Percentiles rank a stretch among this genome's conserved stretches.
Conservation (phyloP, 345 rosid genomes). For the Brassica nigra region DNA sequence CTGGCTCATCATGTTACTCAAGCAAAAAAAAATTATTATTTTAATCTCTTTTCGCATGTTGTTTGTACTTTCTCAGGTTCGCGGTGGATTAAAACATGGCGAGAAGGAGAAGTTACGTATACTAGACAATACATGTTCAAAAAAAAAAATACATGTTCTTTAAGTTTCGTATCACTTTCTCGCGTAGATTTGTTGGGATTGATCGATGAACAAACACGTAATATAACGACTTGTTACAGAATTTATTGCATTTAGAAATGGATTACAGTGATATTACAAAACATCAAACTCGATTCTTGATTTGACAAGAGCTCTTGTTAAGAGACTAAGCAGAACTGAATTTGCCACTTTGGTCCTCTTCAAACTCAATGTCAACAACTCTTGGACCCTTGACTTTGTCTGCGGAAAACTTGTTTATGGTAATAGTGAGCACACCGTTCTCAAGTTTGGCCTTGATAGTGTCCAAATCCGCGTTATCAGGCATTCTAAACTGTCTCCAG, state of each 20-base stretch:
- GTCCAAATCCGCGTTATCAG: conserved; percentile 74
- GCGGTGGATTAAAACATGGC: neutral
- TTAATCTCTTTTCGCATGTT: neutral
- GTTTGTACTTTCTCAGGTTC: neutral
- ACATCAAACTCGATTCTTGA: neutral
- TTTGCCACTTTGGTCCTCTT: conserved; percentile 45
- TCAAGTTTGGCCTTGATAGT: conserved; percentile 66
- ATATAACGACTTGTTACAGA: neutral
- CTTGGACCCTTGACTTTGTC: conserved; percentile 67
- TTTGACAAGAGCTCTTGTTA: conserved; percentile 49
- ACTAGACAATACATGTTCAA: neutral
- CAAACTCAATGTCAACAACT: conserved; percentile 54
- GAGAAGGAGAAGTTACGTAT: neutral
- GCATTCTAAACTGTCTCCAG: conserved; percentile 79
- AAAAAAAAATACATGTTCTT: neutral
- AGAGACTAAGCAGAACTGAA: conserved; percentile 37
- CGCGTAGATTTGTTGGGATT: neutral
- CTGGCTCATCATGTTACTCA: neutral
- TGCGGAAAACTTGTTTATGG: conserved; percentile 56
- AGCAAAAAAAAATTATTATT: neutral
- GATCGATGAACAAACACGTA: neutral
- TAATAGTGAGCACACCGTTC: conserved; percentile 66
- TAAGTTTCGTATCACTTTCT: neutral
- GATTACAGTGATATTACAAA: neutral
- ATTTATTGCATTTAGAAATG: conserved; percentile 10